phyloP scores from a whole-genome alignment of 768 basidiomycete genomes.

The Pleurotus tuber-regium region DNA sequence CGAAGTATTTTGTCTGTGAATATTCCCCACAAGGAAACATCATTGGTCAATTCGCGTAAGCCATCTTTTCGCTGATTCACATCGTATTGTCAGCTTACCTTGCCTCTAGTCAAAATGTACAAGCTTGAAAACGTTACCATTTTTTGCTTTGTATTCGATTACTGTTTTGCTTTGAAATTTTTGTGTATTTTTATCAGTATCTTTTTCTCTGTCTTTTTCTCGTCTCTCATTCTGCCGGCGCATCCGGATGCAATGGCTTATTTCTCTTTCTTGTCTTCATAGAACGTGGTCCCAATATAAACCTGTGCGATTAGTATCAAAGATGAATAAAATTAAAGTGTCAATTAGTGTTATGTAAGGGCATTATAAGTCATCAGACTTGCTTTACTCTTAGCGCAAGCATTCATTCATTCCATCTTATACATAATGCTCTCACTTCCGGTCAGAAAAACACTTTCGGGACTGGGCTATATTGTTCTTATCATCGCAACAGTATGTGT shows the following conservation, averaged over 20 bases:
- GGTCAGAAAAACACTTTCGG: conserved; percentile 49
- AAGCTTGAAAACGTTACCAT: conserved; percentile 27
- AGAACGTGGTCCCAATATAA: conserved; percentile 10
- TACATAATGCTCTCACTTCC: conserved; percentile 38
- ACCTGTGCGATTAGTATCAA: too few relatives aligned
- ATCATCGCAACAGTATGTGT: conserved; percentile 49
- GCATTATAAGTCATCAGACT: too few relatives aligned
- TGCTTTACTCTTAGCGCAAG: too few relatives aligned
- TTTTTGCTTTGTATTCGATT: conserved; percentile 15
- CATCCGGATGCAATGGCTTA: conserved; percentile 13
- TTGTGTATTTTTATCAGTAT: conserved; percentile 5
- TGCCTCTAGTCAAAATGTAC: conserved; percentile 40
- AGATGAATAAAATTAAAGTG: too few relatives aligned
- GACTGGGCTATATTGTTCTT: conserved; percentile 50
- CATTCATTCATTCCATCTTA: neutral
- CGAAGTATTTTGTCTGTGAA: conserved; percentile 68
- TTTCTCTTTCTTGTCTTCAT: conserved; percentile 4
- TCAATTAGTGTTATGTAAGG: too few relatives aligned
- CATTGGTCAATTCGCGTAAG: conserved; percentile 58
- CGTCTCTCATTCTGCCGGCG: neutral
- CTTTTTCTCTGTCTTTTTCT: conserved; percentile 6
- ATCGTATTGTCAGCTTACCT: neutral
- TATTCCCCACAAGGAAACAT: conserved; percentile 66
- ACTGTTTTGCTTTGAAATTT: neutral
- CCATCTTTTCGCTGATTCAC: conserved; percentile 14